These are phyloP conservation scores for Leucosporidium yakuticum DNA, from an alignment of 768 basidiomycete species.

Conservation along the genomic window DNA sequence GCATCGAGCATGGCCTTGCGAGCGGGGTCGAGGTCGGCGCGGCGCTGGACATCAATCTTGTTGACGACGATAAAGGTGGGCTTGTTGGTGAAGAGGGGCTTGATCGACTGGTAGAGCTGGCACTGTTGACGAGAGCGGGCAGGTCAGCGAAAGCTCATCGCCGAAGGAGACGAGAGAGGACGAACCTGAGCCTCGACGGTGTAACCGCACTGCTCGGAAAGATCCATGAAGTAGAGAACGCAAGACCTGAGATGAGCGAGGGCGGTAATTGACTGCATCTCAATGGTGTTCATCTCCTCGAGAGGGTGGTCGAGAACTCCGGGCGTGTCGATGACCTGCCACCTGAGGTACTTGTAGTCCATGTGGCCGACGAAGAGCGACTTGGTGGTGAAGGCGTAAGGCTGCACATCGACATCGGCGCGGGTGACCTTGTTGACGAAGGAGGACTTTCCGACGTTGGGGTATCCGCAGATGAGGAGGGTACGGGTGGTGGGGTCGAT, in stretches of 20 bases:
- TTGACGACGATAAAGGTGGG: constrained; percentile 88
- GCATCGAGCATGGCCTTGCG: constrained; percentile 75
- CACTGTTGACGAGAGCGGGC: constrained; percentile 53
- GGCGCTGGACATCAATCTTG: constrained; percentile 89
- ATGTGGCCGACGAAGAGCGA: constrained; percentile 96
- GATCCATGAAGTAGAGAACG: constrained; percentile 97
- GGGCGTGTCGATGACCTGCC: constrained; percentile 99
- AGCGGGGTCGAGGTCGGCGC: constrained; percentile 73
- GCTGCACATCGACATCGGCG: constrained; percentile 98
- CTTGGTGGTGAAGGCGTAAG: constrained; percentile 98
- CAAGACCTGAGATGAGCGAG: constrained; percentile 91
- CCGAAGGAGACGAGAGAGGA: constrained; percentile 12
- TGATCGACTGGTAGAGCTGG: constrained; percentile 98
- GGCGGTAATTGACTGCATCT: constrained; percentile 99
- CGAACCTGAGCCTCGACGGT: constrained; percentile 88
- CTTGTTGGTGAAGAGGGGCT: constrained; percentile 90
- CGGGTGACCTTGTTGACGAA: constrained; percentile 99
- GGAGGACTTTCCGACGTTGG: constrained; percentile 98
- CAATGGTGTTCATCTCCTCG: constrained; percentile 99
- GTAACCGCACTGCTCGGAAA: constrained; percentile 97
- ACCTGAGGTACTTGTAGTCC: constrained; percentile 97
- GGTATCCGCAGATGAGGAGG: constrained; percentile 95
- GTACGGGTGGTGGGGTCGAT: constrained; percentile 99
- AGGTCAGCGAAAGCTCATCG: constrained; percentile 6
- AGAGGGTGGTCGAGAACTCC: constrained; percentile 96